Evolutionary conservation across 2,329 filamentous ascomycete species (phyloP), one percentile per base, ranked within the genome.

Genomic region (Colletotrichum plurivorum): DNA sequence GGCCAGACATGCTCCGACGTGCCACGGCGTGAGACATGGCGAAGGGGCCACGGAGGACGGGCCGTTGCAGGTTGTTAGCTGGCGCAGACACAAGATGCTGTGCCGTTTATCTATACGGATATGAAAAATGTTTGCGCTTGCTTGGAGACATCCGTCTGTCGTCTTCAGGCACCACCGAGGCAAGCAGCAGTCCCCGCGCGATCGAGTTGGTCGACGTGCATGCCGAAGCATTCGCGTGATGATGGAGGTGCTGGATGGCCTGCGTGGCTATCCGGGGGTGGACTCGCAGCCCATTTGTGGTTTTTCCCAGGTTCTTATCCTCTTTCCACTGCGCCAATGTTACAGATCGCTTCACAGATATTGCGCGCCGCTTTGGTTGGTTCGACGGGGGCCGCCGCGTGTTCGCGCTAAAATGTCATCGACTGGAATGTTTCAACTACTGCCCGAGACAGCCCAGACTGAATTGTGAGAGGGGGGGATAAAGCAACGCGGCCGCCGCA

Each of bases 301-400:
- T 27, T 54, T 59, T 49, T 25, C 22, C 22, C 22, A 25, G 22
- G 22, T 5, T 10, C 2, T 4, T 36, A 10, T 4, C 10, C 55
- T 57, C 64, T 31, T n/a, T 53, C 12, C 13, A 15, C 66, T 45
- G 49, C 62, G 36, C 43, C 43, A 41, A 20, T 41, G 64, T 67
- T 63, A 53, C 64, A 67, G 39, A 20, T 54, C 31, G 65, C 60
- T 58, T 68, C 60, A 68, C 15, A 39, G 31, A 55, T 45, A 66
- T 65, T 60, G 46, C 15, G 51, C 20, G 27, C 13, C 27, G 18
- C 5, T 9, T 36, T 59, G 45, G 55, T 66, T 52, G 55, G 51
- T 27, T 27, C 22, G 22, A 25, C 22, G 22, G 31, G 31, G 31
- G 31, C 31, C 10, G 31, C 31, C 8, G 49, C 16, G 45, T 27